Base-by-base conservation (phyloP, 805 yeast genomes). In the Candida schatavii region DNA sequence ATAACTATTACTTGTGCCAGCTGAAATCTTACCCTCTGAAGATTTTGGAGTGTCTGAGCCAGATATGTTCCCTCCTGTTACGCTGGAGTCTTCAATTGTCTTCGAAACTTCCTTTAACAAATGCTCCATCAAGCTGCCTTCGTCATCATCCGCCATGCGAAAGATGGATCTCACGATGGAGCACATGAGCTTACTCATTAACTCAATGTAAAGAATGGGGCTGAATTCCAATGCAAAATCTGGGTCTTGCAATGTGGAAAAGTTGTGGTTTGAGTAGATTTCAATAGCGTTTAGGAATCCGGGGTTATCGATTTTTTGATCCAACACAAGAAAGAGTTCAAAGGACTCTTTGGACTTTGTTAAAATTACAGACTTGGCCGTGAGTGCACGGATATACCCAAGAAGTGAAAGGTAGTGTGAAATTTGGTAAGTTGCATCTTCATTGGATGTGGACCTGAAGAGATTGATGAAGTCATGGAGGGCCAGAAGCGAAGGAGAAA, bases 271-370 rank as follows among this genome's bases (percentile, higher is more conserved):
- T 6, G 64, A 57, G 43, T 60, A 68, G 11, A 45, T 35, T 49
- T 70, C 74, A 5, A 67, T 53, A 7, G 60, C 65, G 41, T 55
- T 57, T 47, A 70, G 57, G 40, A 70, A 70, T 21, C 66, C 71
- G 39, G 56, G 55, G 46, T 62, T 65, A 45, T 68, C 72, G 37
- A 70, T 55, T 44, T 59, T 59, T 14, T 63, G 47, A 45, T 69
- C 71, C 46, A 70, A 57, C 22, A 56, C 52, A 19, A 48, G 37
- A 45, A 68, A 67, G 3, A 68, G 41, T 31, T 59, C 55, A 54
- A 66, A 60, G 0, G 67, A 48, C 6, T 48, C 42, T 4, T 54
- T 44, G 3, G 58, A 47, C 6, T 35, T 27, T 20, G 51, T 47
- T 40, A 70, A 58, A 21, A 70, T 42, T 7, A 46, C 42, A 5